Conservation (phyloP, 768 basidiomycete genomes). For the Clitopilus passeckerianus region DNA sequence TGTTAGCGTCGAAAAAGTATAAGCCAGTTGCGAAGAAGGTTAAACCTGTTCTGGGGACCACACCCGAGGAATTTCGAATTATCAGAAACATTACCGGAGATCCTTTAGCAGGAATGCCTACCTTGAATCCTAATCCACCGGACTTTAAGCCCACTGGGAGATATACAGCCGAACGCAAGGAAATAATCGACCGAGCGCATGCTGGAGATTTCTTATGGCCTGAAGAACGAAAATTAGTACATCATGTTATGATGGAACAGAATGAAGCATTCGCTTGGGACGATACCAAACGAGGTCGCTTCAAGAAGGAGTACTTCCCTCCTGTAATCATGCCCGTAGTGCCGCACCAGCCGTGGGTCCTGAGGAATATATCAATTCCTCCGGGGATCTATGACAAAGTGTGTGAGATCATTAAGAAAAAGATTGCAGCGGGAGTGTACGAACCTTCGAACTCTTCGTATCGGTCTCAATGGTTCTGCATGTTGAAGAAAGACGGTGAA, state of each 20-base stretch:
- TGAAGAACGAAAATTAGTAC: background rate
- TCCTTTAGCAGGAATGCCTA: conserved; percentile 16
- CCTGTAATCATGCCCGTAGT: background rate
- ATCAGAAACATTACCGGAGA: conserved; percentile 19
- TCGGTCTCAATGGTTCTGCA: conserved; percentile 28
- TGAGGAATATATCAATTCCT: background rate
- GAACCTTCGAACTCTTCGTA: conserved; percentile 28
- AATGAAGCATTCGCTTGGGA: background rate
- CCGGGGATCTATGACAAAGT: conserved; percentile 1
- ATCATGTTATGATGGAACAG: background rate
- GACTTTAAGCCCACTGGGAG: conserved; percentile 16
- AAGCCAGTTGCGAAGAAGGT: conserved; percentile 24
- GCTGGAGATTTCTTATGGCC: background rate
- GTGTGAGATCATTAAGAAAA: background rate
- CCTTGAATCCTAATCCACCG: conserved; percentile 11
- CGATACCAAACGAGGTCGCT: background rate
- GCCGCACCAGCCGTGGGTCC: background rate
- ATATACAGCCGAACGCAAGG: conserved; percentile 17
- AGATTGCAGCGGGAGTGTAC: conserved; percentile 26
- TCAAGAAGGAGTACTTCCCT: background rate
- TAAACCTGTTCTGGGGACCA: conserved; percentile 13
- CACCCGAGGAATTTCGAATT: conserved; percentile 20
- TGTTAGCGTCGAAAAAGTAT: conserved; percentile 17
- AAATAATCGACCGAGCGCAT: background rate
- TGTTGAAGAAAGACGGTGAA: conserved; percentile 32